Evolutionary conservation across 2,329 filamentous ascomycete genomes (phyloP).

Genomic region (Clonostachys rosea): DNA sequence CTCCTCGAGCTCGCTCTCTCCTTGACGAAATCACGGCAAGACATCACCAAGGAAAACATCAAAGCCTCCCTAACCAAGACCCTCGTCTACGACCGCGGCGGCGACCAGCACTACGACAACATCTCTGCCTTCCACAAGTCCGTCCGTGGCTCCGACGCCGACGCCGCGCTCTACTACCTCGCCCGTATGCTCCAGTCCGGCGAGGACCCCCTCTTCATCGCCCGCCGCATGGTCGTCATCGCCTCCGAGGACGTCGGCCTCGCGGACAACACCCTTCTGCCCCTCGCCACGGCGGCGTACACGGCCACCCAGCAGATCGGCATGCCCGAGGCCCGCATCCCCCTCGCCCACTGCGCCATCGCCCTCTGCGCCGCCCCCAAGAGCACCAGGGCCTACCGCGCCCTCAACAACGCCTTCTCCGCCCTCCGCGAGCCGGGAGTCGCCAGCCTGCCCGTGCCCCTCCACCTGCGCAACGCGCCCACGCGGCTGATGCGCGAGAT

Average conservation of each 20-base stretch:
- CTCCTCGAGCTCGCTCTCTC: slow-evolving; percentile 86
- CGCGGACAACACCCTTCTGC: slow-evolving; percentile 79
- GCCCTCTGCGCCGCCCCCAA: slow-evolving; percentile 80
- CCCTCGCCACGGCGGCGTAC: slow-evolving; percentile 81
- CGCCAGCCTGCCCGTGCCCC: slow-evolving; percentile 74
- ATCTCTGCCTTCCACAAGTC: slow-evolving; percentile 98
- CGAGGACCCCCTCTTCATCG: slow-evolving; percentile 89
- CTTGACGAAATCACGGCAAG: slow-evolving; percentile 44
- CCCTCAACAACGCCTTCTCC: slow-evolving; percentile 72
- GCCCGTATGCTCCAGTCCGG: slow-evolving; percentile 93
- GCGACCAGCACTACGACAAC: slow-evolving; percentile 96
- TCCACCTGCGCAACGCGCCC: slow-evolving; percentile 88
- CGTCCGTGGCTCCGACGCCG: slow-evolving; percentile 78
- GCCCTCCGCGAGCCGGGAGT: slow-evolving; percentile 80
- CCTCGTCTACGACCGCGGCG: slow-evolving; percentile 88
- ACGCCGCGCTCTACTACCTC: slow-evolving; percentile 91
- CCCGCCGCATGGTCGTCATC: slow-evolving; percentile 88
- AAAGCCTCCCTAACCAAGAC: slow-evolving; percentile 86
- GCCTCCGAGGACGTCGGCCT: slow-evolving; percentile 92
- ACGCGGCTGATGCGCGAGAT: slow-evolving; percentile 91
- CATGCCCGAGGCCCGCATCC: slow-evolving; percentile 91
- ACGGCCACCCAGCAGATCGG: slow-evolving; percentile 89
- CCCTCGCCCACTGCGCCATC: slow-evolving; percentile 80
- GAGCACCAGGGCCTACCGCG: slow-evolving; percentile 81
- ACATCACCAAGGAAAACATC: slow-evolving; percentile 69